A percentile compares a stretch with the other conserved stretches of the same genome.
Evolutionary conservation across 2,329 filamentous ascomycete species (phyloP).

Genomic region (Elsinoe fawcettii): DNA sequence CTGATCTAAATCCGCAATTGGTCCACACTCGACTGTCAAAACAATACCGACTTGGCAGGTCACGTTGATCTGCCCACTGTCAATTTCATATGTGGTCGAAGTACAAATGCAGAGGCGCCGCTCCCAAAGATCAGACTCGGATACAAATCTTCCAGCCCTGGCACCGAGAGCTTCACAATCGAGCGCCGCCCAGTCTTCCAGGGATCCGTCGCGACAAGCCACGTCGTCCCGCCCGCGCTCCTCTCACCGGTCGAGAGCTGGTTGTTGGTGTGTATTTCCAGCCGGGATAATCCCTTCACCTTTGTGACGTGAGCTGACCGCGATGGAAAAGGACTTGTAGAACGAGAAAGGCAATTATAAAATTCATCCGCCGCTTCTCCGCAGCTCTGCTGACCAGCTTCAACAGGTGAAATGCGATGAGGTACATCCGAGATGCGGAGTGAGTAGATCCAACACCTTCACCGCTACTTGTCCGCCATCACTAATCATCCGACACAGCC

Average conservation of each 20-base stretch:
- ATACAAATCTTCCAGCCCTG: constrained; percentile 29
- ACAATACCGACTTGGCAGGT: constrained; percentile 13
- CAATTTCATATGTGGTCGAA: constrained; percentile 14
- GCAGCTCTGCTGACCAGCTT: constrained; percentile 12
- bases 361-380: neutral
- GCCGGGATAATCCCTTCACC: neutral
- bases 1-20: constrained; percentile 3
- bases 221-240: constrained; percentile 34
- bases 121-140: constrained; percentile 19
- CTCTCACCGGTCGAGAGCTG: constrained; percentile 47
- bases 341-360: constrained; percentile 26
- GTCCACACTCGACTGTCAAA: neutral
- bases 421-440: constrained; percentile 46
- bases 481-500: constrained; percentile 29
- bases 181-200: constrained; percentile 1
- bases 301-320: constrained; percentile 5
- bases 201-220: constrained; percentile 12
- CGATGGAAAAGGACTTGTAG: constrained; percentile 27
- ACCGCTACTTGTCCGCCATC: neutral
- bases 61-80: constrained; percentile 14
- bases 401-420: constrained; percentile 50
- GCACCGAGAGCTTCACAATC: constrained; percentile 23
- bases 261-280: constrained; percentile 40
- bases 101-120: constrained; percentile 19
- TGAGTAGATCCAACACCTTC: constrained; percentile 26